Evolutionary conservation across 768 basidiomycete species (phyloP).

Genomic region (Kwoniella newhampshirensis): DNA sequence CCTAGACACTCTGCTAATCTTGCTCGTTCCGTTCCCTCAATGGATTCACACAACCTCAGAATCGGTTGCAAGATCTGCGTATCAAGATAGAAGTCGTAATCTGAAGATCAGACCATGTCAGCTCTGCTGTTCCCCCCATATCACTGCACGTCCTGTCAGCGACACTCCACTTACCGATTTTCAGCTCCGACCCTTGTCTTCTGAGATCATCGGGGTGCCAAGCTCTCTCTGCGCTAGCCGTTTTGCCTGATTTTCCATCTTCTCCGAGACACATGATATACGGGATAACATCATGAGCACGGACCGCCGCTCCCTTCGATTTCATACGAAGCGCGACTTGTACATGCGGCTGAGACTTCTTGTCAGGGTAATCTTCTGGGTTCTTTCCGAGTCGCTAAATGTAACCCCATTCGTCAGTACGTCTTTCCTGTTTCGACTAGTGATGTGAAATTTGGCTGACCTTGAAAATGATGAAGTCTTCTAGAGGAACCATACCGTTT

Average conservation of each 20-base stretch:
- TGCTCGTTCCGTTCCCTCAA: slow-evolving; percentile 89
- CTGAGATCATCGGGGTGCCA: slow-evolving; percentile 91
- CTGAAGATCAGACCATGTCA: slow-evolving; percentile 54
- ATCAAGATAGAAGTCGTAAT: slow-evolving; percentile 86
- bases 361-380: slow-evolving; percentile 95
- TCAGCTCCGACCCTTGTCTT: slow-evolving; percentile 64
- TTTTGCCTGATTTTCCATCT: slow-evolving; percentile 69
- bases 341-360: slow-evolving; percentile 91
- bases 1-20: slow-evolving; percentile 93
- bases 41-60: slow-evolving; percentile 90
- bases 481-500: slow-evolving; percentile 72
- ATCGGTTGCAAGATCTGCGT: slow-evolving; percentile 92
- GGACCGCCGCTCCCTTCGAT: slow-evolving; percentile 73
- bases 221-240: slow-evolving; percentile 82
- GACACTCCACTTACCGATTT: slow-evolving; percentile 63
- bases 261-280: slow-evolving; percentile 82
- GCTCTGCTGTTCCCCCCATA: too few relatives aligned
- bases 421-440: background rate
- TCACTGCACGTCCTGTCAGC: background rate
- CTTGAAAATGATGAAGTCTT: slow-evolving; percentile 94
- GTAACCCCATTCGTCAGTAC: too few relatives aligned
- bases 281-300: slow-evolving; percentile 87
- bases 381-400: slow-evolving; percentile 87
- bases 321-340: slow-evolving; percentile 93
- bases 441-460: slow-evolving; percentile 55